Percentiles rank a stretch among this genome's conserved stretches.
These are phyloP conservation scores for Suillus americanus DNA, from an alignment of 768 basidiomycete species.

Conservation along the genomic window DNA sequence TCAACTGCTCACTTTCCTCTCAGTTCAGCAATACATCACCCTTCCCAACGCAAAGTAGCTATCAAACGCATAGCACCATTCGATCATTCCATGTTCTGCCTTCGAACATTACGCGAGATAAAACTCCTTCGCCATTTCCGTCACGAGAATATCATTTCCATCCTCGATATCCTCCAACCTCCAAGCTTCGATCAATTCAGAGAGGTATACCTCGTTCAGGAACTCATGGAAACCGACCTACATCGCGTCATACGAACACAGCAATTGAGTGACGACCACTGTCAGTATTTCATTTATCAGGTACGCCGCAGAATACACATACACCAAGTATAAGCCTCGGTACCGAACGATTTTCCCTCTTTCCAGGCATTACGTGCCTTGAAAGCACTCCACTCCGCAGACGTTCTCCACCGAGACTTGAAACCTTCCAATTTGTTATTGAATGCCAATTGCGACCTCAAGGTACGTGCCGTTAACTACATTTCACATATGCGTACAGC, in stretches of 20 bases:
- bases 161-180: constrained; percentile 91
- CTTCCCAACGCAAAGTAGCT: constrained; percentile 83
- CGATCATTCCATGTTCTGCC: constrained; percentile 91
- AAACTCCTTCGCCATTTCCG: constrained; percentile 89
- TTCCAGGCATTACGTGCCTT: constrained; percentile 81
- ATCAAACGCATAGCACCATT: constrained; percentile 97
- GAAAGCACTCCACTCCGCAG: constrained; percentile 93
- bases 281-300: constrained; percentile 98
- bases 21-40: constrained; percentile 74
- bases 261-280: constrained; percentile 90
- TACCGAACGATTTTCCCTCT: constrained; percentile 7
- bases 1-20: constrained; percentile 13
- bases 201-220: constrained; percentile 78
- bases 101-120: constrained; percentile 82
- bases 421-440: constrained; percentile 95
- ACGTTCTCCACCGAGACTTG: constrained; percentile 93
- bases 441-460: constrained; percentile 96
- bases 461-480: constrained; percentile 46
- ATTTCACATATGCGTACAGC: constrained; percentile 4
- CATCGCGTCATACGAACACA: constrained; percentile 97
- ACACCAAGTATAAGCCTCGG: background rate
- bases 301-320: constrained; percentile 33
- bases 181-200: constrained; percentile 72
- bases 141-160: constrained; percentile 90
- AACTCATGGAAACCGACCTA: constrained; percentile 90